Evolutionary conservation across 2,329 filamentous ascomycete genomes (phyloP).

Genomic region (Neofusicoccum cordaticola): DNA sequence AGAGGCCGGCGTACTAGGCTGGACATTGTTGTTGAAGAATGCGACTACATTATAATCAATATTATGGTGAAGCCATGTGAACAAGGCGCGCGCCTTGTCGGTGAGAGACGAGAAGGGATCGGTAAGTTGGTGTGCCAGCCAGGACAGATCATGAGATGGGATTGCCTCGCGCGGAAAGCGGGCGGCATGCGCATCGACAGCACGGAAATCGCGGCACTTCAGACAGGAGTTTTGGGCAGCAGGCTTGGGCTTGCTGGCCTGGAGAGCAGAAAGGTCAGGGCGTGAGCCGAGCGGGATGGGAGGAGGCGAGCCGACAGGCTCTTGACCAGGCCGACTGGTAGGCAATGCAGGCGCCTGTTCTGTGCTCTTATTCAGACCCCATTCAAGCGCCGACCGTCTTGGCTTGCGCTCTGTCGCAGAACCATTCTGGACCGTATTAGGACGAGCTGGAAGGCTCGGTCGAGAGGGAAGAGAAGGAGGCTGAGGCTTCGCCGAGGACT

Average conservation of each 20-base stretch:
- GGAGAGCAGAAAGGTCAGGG: constrained; percentile 57
- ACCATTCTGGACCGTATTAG: constrained; percentile 20
- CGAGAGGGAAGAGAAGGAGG: constrained; percentile 26
- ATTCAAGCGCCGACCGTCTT: constrained; percentile 47
- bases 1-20: constrained; percentile 65
- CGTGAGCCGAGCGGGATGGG: constrained; percentile 55
- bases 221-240: constrained; percentile 55
- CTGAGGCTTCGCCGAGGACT: constrained; percentile 12
- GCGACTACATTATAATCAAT: constrained; percentile 77
- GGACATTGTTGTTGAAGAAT: constrained; percentile 72
- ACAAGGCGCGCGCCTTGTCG: constrained; percentile 89
- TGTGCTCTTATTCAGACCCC: constrained; percentile 43
- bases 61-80: constrained; percentile 95
- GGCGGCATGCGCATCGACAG: constrained; percentile 72
- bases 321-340: constrained; percentile 2
- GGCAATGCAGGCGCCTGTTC: constrained; percentile 31
- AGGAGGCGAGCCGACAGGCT: constrained; percentile 34
- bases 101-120: constrained; percentile 75
- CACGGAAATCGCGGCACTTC: constrained; percentile 83
- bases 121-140: constrained; percentile 76
- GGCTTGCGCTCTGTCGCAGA: constrained; percentile 30
- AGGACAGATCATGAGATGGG: constrained; percentile 65
- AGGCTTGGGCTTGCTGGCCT: constrained; percentile 42
- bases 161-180: constrained; percentile 71
- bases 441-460: constrained; percentile 27